Evolutionary conservation across 176 grass and related monocot species (phyloP).

Genomic region (Olyra latifolia): DNA sequence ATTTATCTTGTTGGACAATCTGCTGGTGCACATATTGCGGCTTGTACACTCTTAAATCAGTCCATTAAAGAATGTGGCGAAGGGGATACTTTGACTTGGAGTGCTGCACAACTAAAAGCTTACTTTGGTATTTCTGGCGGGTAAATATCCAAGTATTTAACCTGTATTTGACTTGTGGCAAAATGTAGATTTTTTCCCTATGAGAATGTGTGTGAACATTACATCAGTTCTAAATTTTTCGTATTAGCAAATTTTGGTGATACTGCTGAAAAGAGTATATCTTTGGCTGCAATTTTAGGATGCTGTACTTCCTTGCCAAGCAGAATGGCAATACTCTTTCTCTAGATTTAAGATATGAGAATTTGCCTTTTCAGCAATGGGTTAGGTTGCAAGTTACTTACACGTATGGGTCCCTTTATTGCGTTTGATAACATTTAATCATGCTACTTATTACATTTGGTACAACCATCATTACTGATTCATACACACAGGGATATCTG

Average conservation of each 20-base stretch:
- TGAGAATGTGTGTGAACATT: background rate
- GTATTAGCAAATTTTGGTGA: background rate
- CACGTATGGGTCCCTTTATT: background rate
- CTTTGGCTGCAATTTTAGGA: background rate
- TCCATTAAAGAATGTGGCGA: constrained; percentile 82
- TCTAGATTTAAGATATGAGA: constrained; percentile 22
- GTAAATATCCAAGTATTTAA: constrained; percentile 45
- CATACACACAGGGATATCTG: background rate
- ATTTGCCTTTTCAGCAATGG: background rate
- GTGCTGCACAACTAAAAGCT: constrained; percentile 80
- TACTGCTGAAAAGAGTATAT: background rate
- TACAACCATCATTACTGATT: background rate
- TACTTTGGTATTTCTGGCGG: constrained; percentile 97
- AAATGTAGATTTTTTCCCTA: background rate
- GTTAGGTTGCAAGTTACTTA: background rate
- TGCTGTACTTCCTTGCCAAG: background rate
- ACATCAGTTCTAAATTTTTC: background rate
- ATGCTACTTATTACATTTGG: background rate
- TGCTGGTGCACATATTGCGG: constrained; percentile 95
- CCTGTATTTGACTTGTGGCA: constrained; percentile 1
- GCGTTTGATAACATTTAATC: background rate
- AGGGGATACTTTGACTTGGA: constrained; percentile 72
- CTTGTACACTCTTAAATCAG: constrained; percentile 76
- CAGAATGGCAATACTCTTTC: background rate
- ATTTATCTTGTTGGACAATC: constrained; percentile 98